phyloP scores from a whole-genome alignment of 495 filamentous ascomycete species.

The Penicillium cosmopolitanum region DNA sequence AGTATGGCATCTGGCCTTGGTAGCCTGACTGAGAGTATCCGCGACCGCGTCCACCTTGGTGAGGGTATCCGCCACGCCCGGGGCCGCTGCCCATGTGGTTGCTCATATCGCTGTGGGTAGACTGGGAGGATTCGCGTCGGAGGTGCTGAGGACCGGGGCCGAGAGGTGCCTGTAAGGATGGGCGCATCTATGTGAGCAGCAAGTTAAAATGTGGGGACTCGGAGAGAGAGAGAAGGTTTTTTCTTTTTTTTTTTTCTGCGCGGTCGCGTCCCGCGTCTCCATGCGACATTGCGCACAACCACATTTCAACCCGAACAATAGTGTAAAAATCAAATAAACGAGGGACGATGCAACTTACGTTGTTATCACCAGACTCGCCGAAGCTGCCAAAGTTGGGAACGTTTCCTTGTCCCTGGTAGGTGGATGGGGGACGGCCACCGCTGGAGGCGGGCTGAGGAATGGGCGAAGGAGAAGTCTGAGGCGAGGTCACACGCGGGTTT shows the following conservation, averaged over 20 bases:
- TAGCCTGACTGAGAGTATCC: conserved; percentile 62
- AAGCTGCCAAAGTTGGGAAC: conserved; percentile 82
- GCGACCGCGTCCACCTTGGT: conserved; percentile 69
- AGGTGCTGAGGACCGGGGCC: conserved; percentile 72
- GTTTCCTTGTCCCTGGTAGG: conserved; percentile 64
- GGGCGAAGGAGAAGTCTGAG: conserved; percentile 80
- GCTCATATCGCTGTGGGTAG: conserved; percentile 74
- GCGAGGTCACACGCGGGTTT: conserved; percentile 69
- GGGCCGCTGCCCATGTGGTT: conserved; percentile 56
- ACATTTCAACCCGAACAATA: background rate
- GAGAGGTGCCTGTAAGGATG: conserved; percentile 60
- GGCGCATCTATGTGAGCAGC: conserved; percentile 57
- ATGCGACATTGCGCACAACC: conserved; percentile 8
- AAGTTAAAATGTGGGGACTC: conserved; percentile 16
- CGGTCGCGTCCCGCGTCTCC: conserved; percentile 19
- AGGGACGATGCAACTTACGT: conserved; percentile 58
- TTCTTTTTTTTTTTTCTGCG: conserved; percentile 9
- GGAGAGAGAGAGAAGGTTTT: background rate
- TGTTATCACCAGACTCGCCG: conserved; percentile 62
- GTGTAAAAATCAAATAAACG: conserved; percentile 19
- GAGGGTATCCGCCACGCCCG: conserved; percentile 57
- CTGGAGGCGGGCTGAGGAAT: conserved; percentile 86
- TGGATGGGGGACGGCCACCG: conserved; percentile 76
- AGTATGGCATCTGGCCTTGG: conserved; percentile 67
- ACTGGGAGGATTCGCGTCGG: conserved; percentile 81